phyloP scores from a whole-genome alignment of 169 alveolate genomes.

The Plasmodium falciparum region DNA sequence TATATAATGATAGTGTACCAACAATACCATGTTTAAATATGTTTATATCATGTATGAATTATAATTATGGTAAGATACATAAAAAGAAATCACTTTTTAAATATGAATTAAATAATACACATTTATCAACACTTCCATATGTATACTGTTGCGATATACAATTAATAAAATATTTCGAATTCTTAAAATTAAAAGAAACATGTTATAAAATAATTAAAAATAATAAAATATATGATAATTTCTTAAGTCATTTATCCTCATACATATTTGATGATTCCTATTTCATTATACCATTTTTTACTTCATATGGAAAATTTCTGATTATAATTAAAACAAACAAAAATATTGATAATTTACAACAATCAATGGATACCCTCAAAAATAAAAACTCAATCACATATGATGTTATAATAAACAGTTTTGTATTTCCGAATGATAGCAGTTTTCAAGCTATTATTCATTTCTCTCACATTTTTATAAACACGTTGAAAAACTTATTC shows the following conservation, averaged over 20 bases:
- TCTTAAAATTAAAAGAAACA: conserved; percentile 71
- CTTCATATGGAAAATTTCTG: conserved; percentile 75
- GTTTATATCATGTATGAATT: conserved; percentile 53
- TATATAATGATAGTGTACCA: conserved; percentile 23
- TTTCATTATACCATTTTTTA: conserved; percentile 65
- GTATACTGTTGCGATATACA: conserved; percentile 71
- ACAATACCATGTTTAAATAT: conserved; percentile 42
- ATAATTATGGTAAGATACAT: conserved; percentile 41
- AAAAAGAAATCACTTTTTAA: conserved; percentile 59
- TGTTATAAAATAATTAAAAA: conserved; percentile 58
- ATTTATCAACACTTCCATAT: conserved; percentile 29
- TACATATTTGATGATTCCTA: conserved; percentile 56
- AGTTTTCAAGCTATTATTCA: conserved; percentile 75
- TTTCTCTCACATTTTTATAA: conserved; percentile 61
- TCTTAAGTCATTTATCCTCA: conserved; percentile 39
- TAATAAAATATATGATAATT: conserved; percentile 42
- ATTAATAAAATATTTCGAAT: conserved; percentile 47
- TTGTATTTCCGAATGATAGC: conserved; percentile 69
- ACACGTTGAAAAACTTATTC: conserved; percentile 23
- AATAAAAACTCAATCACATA: conserved; percentile 39
- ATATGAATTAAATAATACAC: conserved; percentile 24
- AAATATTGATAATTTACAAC: not conserved
- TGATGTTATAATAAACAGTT: conserved; percentile 62
- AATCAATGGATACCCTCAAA: conserved; percentile 10
- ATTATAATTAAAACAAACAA: conserved; percentile 44